Conservation (phyloP, 371 early-diverging fungal species). For the Mortierella sp. region DNA sequence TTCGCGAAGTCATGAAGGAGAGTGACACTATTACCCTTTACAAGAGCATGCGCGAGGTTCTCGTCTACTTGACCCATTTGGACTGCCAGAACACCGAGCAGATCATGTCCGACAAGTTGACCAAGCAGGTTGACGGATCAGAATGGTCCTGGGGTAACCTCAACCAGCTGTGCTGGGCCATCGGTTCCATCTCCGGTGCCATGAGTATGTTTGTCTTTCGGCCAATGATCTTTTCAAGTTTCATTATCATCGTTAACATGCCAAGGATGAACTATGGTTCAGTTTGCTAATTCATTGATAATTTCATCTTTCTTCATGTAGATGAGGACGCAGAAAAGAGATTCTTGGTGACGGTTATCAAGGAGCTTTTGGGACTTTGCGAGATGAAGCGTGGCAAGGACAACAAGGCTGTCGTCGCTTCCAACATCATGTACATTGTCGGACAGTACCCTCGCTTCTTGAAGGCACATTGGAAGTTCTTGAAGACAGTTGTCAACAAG, state of each 20-base stretch:
- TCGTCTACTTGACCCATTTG: constrained; percentile 97
- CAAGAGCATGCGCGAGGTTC: constrained; percentile 98
- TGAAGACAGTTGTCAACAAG: constrained; percentile 99
- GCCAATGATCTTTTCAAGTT: background rate
- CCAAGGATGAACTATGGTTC: background rate
- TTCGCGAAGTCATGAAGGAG: constrained; percentile 98
- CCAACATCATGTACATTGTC: constrained; percentile 99
- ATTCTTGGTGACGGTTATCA: constrained; percentile 98
- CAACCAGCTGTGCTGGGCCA: constrained; percentile 99
- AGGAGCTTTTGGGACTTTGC: constrained; percentile 94
- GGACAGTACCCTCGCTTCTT: constrained; percentile 99
- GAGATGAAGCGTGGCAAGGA: constrained; percentile 98
- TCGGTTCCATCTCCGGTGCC: constrained; percentile 98
- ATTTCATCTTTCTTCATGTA: background rate
- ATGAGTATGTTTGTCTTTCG: constrained; percentile 70
- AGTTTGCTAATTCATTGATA: background rate
- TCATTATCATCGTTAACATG: background rate
- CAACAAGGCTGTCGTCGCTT: constrained; percentile 99
- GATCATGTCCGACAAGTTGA: constrained; percentile 95
- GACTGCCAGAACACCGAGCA: constrained; percentile 93
- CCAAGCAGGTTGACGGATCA: constrained; percentile 92
- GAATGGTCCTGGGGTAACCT: constrained; percentile 98
- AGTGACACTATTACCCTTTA: constrained; percentile 98
- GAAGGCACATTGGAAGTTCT: constrained; percentile 99
- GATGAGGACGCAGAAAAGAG: constrained; percentile 96